These are phyloP conservation scores for Schwanniomyces polymorphus DNA, from an alignment of 805 yeast genomes.

Conservation along the genomic window DNA sequence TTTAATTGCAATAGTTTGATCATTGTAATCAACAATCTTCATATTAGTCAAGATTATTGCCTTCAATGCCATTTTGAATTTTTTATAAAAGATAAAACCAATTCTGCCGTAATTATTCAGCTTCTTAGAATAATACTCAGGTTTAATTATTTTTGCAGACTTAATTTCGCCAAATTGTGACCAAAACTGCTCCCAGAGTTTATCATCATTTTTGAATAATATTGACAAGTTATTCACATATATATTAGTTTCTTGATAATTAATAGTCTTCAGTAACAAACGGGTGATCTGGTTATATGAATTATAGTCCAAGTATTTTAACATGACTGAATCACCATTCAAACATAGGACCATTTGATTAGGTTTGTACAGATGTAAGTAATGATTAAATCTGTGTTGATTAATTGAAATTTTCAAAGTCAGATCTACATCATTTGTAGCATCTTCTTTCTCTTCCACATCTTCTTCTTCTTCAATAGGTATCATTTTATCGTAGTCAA, in stretches of 20 bases:
- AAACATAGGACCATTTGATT: conserved; percentile 4
- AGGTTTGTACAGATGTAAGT: conserved; percentile 14
- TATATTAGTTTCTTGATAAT: conserved; percentile 67
- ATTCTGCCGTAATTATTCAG: conserved; percentile 22
- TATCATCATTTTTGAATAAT: conserved; percentile 54
- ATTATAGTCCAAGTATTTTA: conserved; percentile 5
- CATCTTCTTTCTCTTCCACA: conserved; percentile 7
- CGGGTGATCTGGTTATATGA: conserved; percentile 6
- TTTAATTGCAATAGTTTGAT: conserved; percentile 26
- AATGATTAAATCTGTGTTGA: conserved; percentile 38
- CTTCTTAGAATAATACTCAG: conserved; percentile 30
- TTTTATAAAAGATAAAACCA: conserved; percentile 68
- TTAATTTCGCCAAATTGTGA: conserved; percentile 38
- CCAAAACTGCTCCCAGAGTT: conserved; percentile 40
- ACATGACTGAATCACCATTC: conserved; percentile 4
- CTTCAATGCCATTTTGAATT: conserved; percentile 56
- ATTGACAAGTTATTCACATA: conserved; percentile 67
- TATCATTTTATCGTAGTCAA: conserved; percentile 9
- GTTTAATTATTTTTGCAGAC: conserved; percentile 43
- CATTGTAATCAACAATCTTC: conserved; percentile 23
- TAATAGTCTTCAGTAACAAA: conserved; percentile 20
- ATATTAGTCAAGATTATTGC: conserved; percentile 62
- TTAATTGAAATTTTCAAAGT: conserved; percentile 27
- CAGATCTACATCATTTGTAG: neutral
- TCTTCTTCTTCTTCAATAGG: conserved; percentile 8